phyloP scores from a whole-genome alignment of 768 basidiomycete species.

The Phylloporus arenicola region DNA sequence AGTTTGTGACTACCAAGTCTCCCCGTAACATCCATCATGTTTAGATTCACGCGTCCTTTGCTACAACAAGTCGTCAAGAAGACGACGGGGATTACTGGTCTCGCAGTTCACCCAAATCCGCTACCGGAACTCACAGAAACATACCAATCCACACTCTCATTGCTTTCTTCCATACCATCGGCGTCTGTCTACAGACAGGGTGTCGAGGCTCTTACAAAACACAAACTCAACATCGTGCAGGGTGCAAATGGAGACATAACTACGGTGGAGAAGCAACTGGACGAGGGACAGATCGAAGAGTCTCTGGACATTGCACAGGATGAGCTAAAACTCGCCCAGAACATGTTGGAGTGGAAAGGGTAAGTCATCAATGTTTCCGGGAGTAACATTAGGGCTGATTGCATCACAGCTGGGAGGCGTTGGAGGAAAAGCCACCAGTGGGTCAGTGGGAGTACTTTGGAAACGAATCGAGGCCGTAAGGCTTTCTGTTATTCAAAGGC shows the following conservation, averaged over 20 bases:
- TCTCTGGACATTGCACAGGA: constrained; percentile 76
- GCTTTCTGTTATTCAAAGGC: constrained; percentile 3
- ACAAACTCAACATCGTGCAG: constrained; percentile 71
- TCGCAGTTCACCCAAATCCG: constrained; percentile 79
- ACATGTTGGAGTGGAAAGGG: constrained; percentile 97
- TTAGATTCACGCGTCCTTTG: constrained; percentile 71
- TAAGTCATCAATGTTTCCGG: constrained; percentile 41
- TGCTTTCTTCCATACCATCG: constrained; percentile 66
- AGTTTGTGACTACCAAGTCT: constrained; percentile 8
- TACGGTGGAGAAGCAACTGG: constrained; percentile 65
- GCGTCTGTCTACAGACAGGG: constrained; percentile 88
- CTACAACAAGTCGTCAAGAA: constrained; percentile 59
- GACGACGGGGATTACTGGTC: constrained; percentile 83
- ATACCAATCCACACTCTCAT: constrained; percentile 71
- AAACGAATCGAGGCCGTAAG: constrained; percentile 38
- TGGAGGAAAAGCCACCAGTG: constrained; percentile 72
- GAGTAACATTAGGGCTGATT: constrained; percentile 2
- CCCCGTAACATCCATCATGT: constrained; percentile 45
- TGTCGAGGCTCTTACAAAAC: constrained; percentile 76
- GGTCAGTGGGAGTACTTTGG: constrained; percentile 89
- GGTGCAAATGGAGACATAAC: constrained; percentile 60
- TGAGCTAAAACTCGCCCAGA: constrained; percentile 69
- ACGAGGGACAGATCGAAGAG: constrained; percentile 86
- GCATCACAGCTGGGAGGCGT: constrained; percentile 72
- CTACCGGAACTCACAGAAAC: constrained; percentile 70